Evolutionary conservation across 768 basidiomycete species (phyloP).

Genomic region (Nevesoporus exiguus): DNA sequence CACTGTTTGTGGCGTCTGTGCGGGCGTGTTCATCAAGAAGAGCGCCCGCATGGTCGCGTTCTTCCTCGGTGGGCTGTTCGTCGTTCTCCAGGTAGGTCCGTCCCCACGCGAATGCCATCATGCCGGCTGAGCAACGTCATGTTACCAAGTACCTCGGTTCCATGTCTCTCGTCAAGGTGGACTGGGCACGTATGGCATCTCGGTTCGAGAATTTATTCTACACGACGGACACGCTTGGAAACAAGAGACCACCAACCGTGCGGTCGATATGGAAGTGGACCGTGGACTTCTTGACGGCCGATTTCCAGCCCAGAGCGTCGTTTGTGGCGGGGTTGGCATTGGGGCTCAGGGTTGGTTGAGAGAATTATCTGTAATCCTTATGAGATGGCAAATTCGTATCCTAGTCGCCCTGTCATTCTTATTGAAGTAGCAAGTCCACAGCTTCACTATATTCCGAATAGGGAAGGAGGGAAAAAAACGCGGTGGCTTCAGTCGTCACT

Average conservation of each 20-base stretch:
- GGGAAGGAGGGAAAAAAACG: conserved; percentile 26
- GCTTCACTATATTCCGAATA: conserved; percentile 14
- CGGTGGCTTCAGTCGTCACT: neutral
- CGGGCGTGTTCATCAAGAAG: conserved; percentile 93
- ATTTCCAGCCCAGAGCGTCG: conserved; percentile 88
- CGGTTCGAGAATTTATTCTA: conserved; percentile 76
- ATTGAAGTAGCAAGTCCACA: neutral
- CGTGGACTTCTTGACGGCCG: conserved; percentile 82
- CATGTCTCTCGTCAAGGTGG: conserved; percentile 65
- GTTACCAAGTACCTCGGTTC: conserved; percentile 74
- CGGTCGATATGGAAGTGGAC: conserved; percentile 62
- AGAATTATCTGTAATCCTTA: neutral
- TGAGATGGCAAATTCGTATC: neutral
- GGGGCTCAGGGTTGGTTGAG: conserved; percentile 77
- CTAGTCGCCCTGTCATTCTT: neutral
- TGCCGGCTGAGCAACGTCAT: neutral
- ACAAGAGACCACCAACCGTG: conserved; percentile 59
- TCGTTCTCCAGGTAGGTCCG: conserved; percentile 76
- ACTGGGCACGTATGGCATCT: conserved; percentile 66
- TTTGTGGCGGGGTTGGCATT: conserved; percentile 82
- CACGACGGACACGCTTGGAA: conserved; percentile 54
- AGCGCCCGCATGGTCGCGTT: conserved; percentile 84
- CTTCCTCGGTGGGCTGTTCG: conserved; percentile 85
- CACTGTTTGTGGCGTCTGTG: conserved; percentile 82
- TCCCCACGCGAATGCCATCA: neutral